Evolutionary conservation across 768 basidiomycete genomes (phyloP).

Genomic region (Crucibulum laeve): DNA sequence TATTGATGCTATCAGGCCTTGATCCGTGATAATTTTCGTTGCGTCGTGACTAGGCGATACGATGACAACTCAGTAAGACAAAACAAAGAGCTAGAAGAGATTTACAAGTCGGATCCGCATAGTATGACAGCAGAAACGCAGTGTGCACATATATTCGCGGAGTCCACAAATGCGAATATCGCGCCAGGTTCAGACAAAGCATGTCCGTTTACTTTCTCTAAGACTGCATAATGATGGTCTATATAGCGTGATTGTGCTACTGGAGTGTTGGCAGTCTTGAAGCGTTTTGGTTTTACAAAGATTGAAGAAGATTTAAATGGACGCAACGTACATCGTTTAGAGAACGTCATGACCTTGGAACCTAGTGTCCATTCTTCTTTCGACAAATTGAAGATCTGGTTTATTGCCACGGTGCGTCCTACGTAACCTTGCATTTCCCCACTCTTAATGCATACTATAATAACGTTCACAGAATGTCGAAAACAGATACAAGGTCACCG

Average conservation of each 20-base stretch:
- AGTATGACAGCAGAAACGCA: slow-evolving; percentile 6
- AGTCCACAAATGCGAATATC: slow-evolving; percentile 14
- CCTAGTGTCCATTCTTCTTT: slow-evolving; percentile 15
- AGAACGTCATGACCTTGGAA: slow-evolving; percentile 26
- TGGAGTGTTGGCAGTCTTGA: slow-evolving; percentile 19
- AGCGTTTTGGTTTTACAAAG: slow-evolving; percentile 18
- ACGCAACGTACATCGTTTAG: slow-evolving; percentile 20
- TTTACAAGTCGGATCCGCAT: slow-evolving; percentile 1
- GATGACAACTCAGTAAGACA: slow-evolving; percentile 11
- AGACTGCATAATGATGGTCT: slow-evolving; percentile 3
- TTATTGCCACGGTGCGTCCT: slow-evolving; percentile 22
- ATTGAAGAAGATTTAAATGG: slow-evolving; percentile 21
- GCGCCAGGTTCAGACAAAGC: slow-evolving; percentile 14
- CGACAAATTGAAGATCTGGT: slow-evolving; percentile 23
- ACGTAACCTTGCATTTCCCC: background rate
- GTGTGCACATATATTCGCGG: slow-evolving; percentile 24
- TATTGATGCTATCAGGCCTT: slow-evolving; percentile 21
- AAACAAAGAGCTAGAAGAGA: slow-evolving; percentile 9
- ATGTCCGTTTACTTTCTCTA: slow-evolving; percentile 7
- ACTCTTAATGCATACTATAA: background rate
- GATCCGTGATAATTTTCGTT: slow-evolving; percentile 28
- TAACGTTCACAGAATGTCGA: slow-evolving; percentile 6
- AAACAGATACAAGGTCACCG: slow-evolving; percentile 17
- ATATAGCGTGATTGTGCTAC: slow-evolving; percentile 18
- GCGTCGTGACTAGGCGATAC: slow-evolving; percentile 22